Evolutionary conservation across 1,284 basidiomycete genomes (phyloP), one percentile per base, ranked within the genome.

Genomic region (Nidula niveotomentosa): DNA sequence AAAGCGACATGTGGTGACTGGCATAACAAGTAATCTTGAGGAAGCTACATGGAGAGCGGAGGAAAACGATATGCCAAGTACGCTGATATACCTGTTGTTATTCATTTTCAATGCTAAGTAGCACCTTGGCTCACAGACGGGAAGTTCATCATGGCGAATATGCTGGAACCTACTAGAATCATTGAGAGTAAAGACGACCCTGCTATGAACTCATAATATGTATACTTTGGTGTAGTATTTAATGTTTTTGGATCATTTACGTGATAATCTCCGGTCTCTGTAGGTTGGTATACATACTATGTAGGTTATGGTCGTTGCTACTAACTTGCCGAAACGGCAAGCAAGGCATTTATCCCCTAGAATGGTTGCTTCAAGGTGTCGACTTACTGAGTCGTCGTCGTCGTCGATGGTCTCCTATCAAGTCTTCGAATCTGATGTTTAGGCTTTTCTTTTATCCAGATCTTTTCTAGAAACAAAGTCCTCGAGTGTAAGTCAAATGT

Each of bases 21-120:
- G 93, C 0, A 84, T 96, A 2, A 83, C 88, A 3, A 79, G 76
- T 59, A 80, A 90, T 60, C 60, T 72, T 61, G 78, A 81, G 8
- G 86, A 90, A 64, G 93, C 91, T 0, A 61, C 77, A 10, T 83
- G 83, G 82, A 81, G 92, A 59, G 88, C 90, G 51, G 80, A 85
- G 62, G 77, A 82, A 56, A 92, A 91, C 59, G 90, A 92, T 69
- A 80, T 83, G 62, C 90, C 90, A 12, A 93, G 91, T 92, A 63
- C 60, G 85, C 71, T 15, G 17, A 23, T 15, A n/a, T 35, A 54
- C 37, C 35, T 49, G 7, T 49, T n/a, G 50, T 58, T 56, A 50
- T 36, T 55, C 45, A 49, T 50, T 43, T 18, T 47, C 10, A 34
- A 9, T 37, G 43, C 45, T 49, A 53, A 30, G 30, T 41, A 56